phyloP scores from a whole-genome alignment of 73 alveolate genomes.

The Paramecium pentaurelia region DNA sequence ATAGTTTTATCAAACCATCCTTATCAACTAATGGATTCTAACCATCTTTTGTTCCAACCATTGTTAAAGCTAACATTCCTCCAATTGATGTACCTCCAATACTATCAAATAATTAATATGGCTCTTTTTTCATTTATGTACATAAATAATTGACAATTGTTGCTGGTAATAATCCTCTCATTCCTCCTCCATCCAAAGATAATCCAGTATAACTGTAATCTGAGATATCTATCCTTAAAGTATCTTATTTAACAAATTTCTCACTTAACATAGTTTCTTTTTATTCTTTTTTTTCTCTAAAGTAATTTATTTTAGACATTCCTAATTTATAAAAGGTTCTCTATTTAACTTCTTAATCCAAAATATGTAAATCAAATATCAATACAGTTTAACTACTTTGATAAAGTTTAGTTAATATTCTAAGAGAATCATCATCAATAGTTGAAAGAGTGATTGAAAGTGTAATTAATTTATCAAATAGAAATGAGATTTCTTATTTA shows the following conservation, averaged over 20 bases:
- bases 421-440: background rate
- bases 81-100: constrained; percentile 63
- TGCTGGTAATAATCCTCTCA: constrained; percentile 59
- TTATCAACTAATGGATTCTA: constrained; percentile 29
- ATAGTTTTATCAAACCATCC: constrained; percentile 18
- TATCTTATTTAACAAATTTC: background rate
- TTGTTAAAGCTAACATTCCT: constrained; percentile 51
- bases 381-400: background rate
- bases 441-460: background rate
- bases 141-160: constrained; percentile 45
- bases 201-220: constrained; percentile 37
- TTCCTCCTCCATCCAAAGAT: constrained; percentile 59
- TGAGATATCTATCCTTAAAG: background rate
- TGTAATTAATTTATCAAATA: background rate
- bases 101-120: constrained; percentile 41
- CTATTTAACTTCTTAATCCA: background rate
- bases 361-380: background rate
- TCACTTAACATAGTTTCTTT: background rate
- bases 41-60: constrained; percentile 43
- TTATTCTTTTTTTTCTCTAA: background rate
- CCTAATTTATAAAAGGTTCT: background rate
- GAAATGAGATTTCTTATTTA: background rate
- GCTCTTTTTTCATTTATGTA: constrained; percentile 31
- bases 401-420: background rate
- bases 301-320: background rate